Evolutionary conservation across 140 eudicot species (phyloP).

Genomic region (Ambrosia hybrid): DNA sequence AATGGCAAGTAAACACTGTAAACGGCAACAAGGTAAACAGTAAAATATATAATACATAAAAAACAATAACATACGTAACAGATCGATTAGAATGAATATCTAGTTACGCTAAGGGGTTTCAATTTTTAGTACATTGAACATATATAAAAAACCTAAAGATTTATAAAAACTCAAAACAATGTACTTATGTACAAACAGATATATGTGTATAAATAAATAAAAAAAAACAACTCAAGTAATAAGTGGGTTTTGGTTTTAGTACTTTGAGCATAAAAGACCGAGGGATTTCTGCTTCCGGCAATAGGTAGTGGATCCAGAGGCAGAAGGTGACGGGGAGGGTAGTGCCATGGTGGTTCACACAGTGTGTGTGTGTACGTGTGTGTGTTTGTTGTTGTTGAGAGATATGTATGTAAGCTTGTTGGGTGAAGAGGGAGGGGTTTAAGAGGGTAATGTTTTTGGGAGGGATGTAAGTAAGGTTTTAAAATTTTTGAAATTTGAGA

Average conservation of each 20-base stretch:
- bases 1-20: too few relatives aligned
- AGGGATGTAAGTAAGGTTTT: slow-evolving; percentile 33
- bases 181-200: too few relatives aligned
- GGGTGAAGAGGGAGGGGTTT: slow-evolving; percentile 11
- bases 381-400: neutral
- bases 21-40: too few relatives aligned
- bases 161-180: too few relatives aligned
- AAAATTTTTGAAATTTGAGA: slow-evolving; percentile 13
- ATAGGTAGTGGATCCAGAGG: slow-evolving; percentile 51
- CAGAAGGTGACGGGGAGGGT: slow-evolving; percentile 30
- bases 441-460: slow-evolving; percentile 26
- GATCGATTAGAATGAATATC: neutral
- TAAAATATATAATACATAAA: too few relatives aligned
- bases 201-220: too few relatives aligned
- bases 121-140: too few relatives aligned
- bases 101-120: neutral
- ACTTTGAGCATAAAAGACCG: slow-evolving; percentile 82
- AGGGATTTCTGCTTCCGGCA: slow-evolving; percentile 85
- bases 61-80: neutral
- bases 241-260: neutral
- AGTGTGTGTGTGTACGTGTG: slow-evolving; percentile 3
- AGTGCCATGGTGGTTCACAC: slow-evolving; percentile 16
- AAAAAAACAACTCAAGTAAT: neutral
- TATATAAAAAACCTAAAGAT: too few relatives aligned
- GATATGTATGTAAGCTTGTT: neutral